phyloP scores from a whole-genome alignment of 1,284 basidiomycete genomes.

The Pholiota adiposa region DNA sequence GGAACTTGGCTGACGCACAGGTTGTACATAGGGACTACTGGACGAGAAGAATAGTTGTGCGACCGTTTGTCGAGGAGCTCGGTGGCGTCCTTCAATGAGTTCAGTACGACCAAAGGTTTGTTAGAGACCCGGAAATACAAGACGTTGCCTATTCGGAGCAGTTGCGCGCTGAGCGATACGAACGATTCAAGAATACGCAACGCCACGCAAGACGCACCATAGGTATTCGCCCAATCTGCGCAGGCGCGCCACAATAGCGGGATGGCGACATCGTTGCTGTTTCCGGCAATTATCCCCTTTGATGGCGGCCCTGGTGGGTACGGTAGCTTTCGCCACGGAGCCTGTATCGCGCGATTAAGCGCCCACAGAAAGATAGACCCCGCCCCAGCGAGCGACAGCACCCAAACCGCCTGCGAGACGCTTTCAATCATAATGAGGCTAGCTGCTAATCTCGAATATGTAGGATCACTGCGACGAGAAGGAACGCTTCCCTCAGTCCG shows the following conservation, averaged over 20 bases:
- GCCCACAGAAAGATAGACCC: not conserved
- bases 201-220: not conserved
- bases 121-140: conserved; percentile 30
- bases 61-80: conserved; percentile 48
- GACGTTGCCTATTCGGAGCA: conserved; percentile 31
- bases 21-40: conserved; percentile 35
- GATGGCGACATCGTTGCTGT: not conserved
- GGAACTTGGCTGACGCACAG: conserved; percentile 28
- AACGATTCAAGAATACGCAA: not conserved
- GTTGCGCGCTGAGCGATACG: not conserved
- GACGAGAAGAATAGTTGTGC: conserved; percentile 40
- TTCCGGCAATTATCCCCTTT: not conserved
- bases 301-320: conserved; percentile 4
- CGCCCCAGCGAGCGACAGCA: not conserved
- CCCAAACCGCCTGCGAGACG: not conserved
- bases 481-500: too few relatives aligned
- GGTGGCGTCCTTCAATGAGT: conserved; percentile 37
- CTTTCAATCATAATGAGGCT: not conserved
- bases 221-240: conserved; percentile 1
- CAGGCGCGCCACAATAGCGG: not conserved
- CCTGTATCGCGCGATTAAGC: not conserved
- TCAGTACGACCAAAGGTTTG: conserved; percentile 42
- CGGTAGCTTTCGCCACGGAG: not conserved
- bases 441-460: not conserved
- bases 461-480: not conserved